A percentile compares a stretch with the other conserved stretches of the same genome.
phyloP scores from a whole-genome alignment of 2,329 filamentous ascomycete genomes.

The Exophiala sp. region DNA sequence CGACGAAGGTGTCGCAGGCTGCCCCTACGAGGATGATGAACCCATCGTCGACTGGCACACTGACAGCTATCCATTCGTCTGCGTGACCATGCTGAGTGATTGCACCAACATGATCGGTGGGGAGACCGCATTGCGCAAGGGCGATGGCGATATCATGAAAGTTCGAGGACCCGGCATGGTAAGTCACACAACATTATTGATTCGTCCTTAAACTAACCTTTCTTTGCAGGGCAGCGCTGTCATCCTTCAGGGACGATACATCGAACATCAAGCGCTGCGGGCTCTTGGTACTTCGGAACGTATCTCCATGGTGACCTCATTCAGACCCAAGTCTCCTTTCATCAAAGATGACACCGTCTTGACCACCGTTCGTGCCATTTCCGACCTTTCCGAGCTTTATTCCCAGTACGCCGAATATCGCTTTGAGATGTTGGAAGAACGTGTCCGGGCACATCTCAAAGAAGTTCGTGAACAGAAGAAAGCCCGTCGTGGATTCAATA shows the following conservation, averaged over 20 bases:
- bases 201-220: constrained; percentile 9
- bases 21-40: constrained; percentile 30
- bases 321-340: constrained; percentile 52
- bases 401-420: constrained; percentile 58
- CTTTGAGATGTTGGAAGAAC: constrained; percentile 57
- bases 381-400: constrained; percentile 54
- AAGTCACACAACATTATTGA: constrained; percentile 19
- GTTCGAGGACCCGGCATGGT: constrained; percentile 43
- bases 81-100: constrained; percentile 49
- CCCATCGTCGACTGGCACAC: constrained; percentile 47
- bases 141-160: constrained; percentile 42
- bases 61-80: constrained; percentile 49
- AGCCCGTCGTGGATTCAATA: constrained; percentile 33
- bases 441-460: constrained; percentile 45
- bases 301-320: constrained; percentile 62
- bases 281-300: constrained; percentile 55
- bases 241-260: constrained; percentile 64
- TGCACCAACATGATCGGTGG: constrained; percentile 46
- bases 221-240: constrained; percentile 52
- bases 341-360: constrained; percentile 57
- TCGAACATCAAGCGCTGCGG: constrained; percentile 58
- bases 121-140: constrained; percentile 57
- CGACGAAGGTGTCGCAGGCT: constrained; percentile 26
- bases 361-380: constrained; percentile 55
- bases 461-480: constrained; percentile 31